Conservation (phyloP, 805 yeast genomes). For the Huiozyma naganishii region DNA sequence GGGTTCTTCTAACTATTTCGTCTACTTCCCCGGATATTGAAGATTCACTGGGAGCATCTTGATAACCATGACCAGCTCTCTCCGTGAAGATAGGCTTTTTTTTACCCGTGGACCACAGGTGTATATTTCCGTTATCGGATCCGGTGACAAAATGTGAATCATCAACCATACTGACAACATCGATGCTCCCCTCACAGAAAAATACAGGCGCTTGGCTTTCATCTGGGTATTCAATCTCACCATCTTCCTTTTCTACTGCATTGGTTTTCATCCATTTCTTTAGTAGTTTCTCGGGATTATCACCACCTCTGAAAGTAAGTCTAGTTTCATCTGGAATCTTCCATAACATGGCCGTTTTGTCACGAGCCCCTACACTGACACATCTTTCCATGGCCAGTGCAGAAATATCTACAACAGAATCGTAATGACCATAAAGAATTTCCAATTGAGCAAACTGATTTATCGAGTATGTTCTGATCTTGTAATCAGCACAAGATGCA, state of each 20-base stretch:
- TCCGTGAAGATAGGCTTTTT: conserved; percentile 72
- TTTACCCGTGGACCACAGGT: conserved; percentile 84
- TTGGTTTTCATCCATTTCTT: conserved; percentile 28
- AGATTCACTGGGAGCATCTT: conserved; percentile 37
- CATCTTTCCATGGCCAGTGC: conserved; percentile 83
- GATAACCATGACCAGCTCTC: conserved; percentile 69
- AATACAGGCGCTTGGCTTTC: conserved; percentile 30
- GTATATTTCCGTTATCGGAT: conserved; percentile 81
- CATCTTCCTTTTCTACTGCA: conserved; percentile 22
- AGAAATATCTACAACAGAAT: conserved; percentile 67
- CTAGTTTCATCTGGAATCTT: conserved; percentile 92
- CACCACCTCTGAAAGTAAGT: conserved; percentile 88
- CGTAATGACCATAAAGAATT: conserved; percentile 92
- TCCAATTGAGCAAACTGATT: conserved; percentile 85
- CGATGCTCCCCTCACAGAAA: conserved; percentile 77
- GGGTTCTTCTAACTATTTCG: conserved; percentile 29
- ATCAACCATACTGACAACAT: conserved; percentile 82
- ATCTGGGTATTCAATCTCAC: conserved; percentile 22
- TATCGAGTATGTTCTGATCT: conserved; percentile 77
- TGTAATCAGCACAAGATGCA: conserved; percentile 87
- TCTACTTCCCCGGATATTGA: conserved; percentile 45
- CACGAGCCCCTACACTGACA: conserved; percentile 91
- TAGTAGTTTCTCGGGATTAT: conserved; percentile 36
- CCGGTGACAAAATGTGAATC: conserved; percentile 91
- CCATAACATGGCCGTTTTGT: conserved; percentile 93